Conservation (phyloP, 1,139 yeast species). For the Kodamaea suecica region DNA sequence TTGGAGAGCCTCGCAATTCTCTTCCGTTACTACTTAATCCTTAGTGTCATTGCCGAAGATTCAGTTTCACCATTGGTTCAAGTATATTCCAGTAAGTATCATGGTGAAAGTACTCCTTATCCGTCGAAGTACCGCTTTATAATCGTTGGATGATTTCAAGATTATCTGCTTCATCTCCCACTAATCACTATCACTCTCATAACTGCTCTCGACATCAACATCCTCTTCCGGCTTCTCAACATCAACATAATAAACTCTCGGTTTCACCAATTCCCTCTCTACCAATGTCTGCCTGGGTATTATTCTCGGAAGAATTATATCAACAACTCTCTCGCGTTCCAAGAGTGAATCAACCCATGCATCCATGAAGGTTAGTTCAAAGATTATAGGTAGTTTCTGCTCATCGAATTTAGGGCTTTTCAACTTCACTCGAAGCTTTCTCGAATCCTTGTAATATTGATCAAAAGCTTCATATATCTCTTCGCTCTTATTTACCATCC, state of each 20-base stretch:
- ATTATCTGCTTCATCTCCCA: no score
- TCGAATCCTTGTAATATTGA: conserved; percentile 49
- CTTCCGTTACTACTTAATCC: no score
- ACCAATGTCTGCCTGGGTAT: conserved; percentile 36
- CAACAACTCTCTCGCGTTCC: conserved; percentile 50
- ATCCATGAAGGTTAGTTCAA: conserved; percentile 49
- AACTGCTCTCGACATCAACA: conserved; percentile 12
- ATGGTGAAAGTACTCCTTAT: no score
- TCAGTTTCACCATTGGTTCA: no score
- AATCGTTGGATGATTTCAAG: no score
- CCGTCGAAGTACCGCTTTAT: no score
- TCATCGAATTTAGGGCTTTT: conserved; percentile 22
- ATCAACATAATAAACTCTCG: conserved; percentile 32
- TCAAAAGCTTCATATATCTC: conserved; percentile 52
- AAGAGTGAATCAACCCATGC: conserved; percentile 57
- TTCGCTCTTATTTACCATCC: conserved; percentile 46
- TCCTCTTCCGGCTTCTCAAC: conserved; percentile 11
- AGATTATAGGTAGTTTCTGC: conserved; percentile 24
- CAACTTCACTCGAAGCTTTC: conserved; percentile 43
- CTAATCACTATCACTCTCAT: conserved; percentile 31
- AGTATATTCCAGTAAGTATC: no score
- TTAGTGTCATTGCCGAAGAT: no score
- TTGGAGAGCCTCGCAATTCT: no score
- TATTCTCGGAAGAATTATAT: conserved; percentile 59
- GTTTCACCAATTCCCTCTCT: conserved; percentile 36